phyloP scores from a whole-genome alignment of 2,329 filamentous ascomycete genomes.

The Alternaria rosae region DNA sequence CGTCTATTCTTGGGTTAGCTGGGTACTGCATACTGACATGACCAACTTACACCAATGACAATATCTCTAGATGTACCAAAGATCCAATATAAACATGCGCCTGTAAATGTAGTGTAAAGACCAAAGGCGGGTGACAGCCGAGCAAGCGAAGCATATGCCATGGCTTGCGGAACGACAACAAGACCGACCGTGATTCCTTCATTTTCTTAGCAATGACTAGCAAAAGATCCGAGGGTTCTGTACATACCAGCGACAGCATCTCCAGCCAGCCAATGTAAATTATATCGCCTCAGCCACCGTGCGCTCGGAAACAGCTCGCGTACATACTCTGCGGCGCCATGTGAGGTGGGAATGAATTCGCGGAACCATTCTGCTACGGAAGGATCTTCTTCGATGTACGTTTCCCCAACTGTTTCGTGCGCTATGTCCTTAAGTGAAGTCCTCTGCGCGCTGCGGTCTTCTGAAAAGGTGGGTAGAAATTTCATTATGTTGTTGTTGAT shows the following conservation, averaged over 20 bases:
- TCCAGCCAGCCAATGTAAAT: constrained; percentile 41
- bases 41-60: constrained; percentile 78
- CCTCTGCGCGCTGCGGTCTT: constrained; percentile 22
- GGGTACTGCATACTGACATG: not conserved
- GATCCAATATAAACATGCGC: constrained; percentile 92
- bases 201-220: not conserved
- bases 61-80: constrained; percentile 98
- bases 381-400: constrained; percentile 41
- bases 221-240: too few species aligned
- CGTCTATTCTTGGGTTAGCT: constrained; percentile 62
- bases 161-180: constrained; percentile 89
- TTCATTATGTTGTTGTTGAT: constrained; percentile 11
- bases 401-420: constrained; percentile 27
- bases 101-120: constrained; percentile 94
- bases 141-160: constrained; percentile 90
- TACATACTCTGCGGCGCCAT: constrained; percentile 33
- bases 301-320: constrained; percentile 37
- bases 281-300: constrained; percentile 39
- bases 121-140: constrained; percentile 80
- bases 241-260: constrained; percentile 41
- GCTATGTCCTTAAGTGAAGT: constrained; percentile 25
- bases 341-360: constrained; percentile 31
- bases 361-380: constrained; percentile 39
- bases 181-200: constrained; percentile 68
- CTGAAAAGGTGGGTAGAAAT: constrained; percentile 22